These are phyloP conservation scores for Nepenthes gracilis DNA, from an alignment of 148 eudicot species.

Conservation along the genomic window DNA sequence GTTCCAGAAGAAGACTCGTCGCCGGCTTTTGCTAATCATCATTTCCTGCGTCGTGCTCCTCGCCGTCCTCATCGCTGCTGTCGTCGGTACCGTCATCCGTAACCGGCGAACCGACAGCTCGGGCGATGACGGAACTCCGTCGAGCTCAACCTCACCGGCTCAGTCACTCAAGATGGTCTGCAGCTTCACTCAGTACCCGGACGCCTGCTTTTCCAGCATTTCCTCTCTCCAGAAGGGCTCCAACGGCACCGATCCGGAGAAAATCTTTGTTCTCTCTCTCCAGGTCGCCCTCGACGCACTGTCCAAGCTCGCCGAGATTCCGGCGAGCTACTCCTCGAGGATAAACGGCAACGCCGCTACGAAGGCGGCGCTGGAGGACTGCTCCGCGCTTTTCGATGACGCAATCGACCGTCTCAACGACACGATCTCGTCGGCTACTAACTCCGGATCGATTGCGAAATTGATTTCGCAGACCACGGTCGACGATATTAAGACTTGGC, in stretches of 20 bases:
- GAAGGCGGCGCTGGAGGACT: conserved; percentile 26
- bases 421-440: conserved; percentile 17
- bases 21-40: conserved; percentile 27
- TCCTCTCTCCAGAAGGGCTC: conserved; percentile 7
- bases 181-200: conserved; percentile 36
- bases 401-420: conserved; percentile 34
- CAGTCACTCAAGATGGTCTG: conserved; percentile 42
- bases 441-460: background rate
- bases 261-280: conserved; percentile 37
- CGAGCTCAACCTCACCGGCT: conserved; percentile 12
- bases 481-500: conserved; percentile 37
- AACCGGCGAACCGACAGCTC: conserved; percentile 6
- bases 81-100: conserved; percentile 20
- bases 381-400: conserved; percentile 28
- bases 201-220: conserved; percentile 31
- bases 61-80: conserved; percentile 26
- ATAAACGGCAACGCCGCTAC: background rate
- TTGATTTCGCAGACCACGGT: conserved; percentile 5
- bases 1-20: conserved; percentile 34
- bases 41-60: conserved; percentile 31
- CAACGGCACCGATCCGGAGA: conserved; percentile 31
- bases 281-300: conserved; percentile 21
- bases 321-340: conserved; percentile 5
- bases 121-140: background rate
- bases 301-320: conserved; percentile 13